Conservation (phyloP, 805 yeast species). For the Candida palmyrensis region DNA sequence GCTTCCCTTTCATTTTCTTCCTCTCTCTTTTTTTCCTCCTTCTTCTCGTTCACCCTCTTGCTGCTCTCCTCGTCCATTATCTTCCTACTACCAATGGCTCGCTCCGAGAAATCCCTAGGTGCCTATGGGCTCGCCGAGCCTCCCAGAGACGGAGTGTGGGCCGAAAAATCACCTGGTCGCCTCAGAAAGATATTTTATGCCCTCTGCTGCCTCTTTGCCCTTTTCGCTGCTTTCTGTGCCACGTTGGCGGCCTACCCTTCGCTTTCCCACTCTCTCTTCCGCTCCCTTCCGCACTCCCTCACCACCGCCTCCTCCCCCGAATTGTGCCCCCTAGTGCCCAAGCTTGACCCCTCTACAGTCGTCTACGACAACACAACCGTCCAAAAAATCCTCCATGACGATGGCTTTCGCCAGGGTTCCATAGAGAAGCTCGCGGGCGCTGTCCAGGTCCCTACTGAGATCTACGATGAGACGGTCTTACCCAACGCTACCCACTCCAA, state of each 20-base stretch:
- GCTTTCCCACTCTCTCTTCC: not conserved
- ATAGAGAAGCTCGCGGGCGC: conserved; percentile 20
- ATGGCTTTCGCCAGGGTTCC: conserved; percentile 17
- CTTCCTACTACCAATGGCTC: no score
- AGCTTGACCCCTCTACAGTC: conserved; percentile 21
- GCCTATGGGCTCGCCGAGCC: no score
- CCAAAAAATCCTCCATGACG: conserved; percentile 21
- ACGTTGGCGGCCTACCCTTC: no score
- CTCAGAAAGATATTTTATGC: not conserved
- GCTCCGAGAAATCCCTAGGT: no score
- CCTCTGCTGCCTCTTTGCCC: no score
- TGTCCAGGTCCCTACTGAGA: conserved; percentile 26
- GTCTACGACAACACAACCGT: conserved; percentile 17
- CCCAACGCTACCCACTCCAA: conserved; percentile 19
- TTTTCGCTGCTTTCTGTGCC: not conserved
- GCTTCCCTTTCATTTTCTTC: not conserved
- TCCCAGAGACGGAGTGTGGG: no score
- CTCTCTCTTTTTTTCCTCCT: not conserved
- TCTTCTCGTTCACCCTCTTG: not conserved
- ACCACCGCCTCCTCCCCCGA: conserved; percentile 25
- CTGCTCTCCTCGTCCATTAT: no score
- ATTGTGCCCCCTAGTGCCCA: conserved; percentile 32
- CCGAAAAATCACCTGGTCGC: no score
- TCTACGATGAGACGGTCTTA: conserved; percentile 25
- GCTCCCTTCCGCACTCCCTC: conserved; percentile 2